Base-by-base conservation (phyloP, 2,329 filamentous ascomycete species). In the Colletotrichum australisinense region DNA sequence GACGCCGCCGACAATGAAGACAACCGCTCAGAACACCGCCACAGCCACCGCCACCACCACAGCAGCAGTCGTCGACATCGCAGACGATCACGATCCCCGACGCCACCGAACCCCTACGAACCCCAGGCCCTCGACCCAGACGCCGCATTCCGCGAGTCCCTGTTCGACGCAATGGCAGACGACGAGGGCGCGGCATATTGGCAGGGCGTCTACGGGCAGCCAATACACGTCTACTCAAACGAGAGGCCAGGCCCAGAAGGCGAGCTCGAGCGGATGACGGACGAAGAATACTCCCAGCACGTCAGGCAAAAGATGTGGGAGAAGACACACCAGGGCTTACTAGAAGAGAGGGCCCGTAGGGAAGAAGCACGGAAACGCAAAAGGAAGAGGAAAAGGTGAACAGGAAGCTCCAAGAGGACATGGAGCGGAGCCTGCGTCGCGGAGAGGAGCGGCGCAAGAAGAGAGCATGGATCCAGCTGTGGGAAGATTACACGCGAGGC, bases 121-220 rank as follows among this genome's bases (percentile, higher is more conserved):
- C 81, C 83, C 3, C 82, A 83, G 2, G 81, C 85, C 0, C 85
- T 94, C 19, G 90, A 93, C 76, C 88, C 94, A 0, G 92, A 95
- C 53, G 86, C 89, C 0, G 95, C 96, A 1, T 99, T 99, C 81
- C 92, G 94, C 35, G 94, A 97, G 82, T 98, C 95, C 0, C 91
- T 99, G 5, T 98, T 98, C 84, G 97, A 99, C 82, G 97, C 97
- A 38, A 93, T 99, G 83, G 96, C 95, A 49, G 97, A 99, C 82
- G 96, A 98, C 80, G 97, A 99, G 84, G 97, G 96, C 59, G 97
- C 97, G 2, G 90, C 92, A 8, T 99, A 97, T 85, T 99, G 97
- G 97, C 93, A 98, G 81, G 91, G 91, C 19, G 94, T 99, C n/a
- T 99, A 98, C 83, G 95, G 95, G 1, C 96, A 98, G 81, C 96